Evolutionary conservation across 1,284 basidiomycete species (phyloP), one percentile per base, ranked within the genome.

Genomic region (Ustilago tritici): DNA sequence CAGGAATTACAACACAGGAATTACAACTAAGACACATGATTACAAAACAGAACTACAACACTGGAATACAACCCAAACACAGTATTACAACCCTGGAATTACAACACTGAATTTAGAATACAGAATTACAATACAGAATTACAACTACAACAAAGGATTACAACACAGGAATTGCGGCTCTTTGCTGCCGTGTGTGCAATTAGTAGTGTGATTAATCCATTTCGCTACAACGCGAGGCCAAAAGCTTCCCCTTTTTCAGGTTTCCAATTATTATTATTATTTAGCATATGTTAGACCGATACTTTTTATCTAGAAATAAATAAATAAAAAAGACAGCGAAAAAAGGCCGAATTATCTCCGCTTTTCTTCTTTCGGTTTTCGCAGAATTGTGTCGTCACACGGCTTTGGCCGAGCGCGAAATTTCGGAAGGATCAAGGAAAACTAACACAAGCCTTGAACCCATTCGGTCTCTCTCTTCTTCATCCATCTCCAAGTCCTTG

Each of bases 261-360:
- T 49, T 49, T 31, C 28, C 28, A 12, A 43, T 28, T 2, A 3
- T 28, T 3, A 28, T 28, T 28, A 28, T 28, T 28, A 28, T 3
- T 46, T 3, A n/a, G 0, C 0, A 23, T 9, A 12, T 50, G 49
- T 50, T 23, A 50, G 49, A 50, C 34, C 31, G 14, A 17, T 2
- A 14, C 14, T 5, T 14, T 2, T 12, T 15, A 9, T 32, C 49
- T 31, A 14, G 2, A 50, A 5, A 7, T 50, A 23, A 4, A 19
- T 8, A 23, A n/a, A 19, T 8, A 11, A 46, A 46, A 19, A 4
- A 12, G 10, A 46, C 38, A 4, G 11, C 11, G 38, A 50, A 50
- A 50, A 50, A 9, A 15, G 28, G 49, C 49, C 49, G 49, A 50
- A 50, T 28, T 50, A 50, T 32, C 49, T 50, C 49, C 49, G 41